Base-by-base conservation (phyloP, 805 yeast species). In the Metschnikowia colocasiae region DNA sequence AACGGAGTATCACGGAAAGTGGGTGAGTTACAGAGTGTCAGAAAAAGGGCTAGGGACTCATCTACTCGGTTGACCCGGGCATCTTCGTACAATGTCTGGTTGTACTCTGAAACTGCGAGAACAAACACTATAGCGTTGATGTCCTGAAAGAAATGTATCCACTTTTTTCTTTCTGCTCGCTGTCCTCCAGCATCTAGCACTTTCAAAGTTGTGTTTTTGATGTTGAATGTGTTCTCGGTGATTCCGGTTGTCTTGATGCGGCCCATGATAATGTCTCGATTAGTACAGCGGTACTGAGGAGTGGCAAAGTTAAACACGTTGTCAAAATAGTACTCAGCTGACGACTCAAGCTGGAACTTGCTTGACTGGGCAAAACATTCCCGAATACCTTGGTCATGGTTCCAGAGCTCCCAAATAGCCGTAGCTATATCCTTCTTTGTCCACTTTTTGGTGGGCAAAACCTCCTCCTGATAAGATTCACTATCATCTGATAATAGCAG, bases 161-260 rank as follows among this genome's bases (percentile, higher is more conserved):
- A 91, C 63, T 91, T 91, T 57, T 85, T 81, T 51, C 97, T 76
- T 63, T 91, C 97, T 18, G 88, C 81, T 51, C 97, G 71, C 68
- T 91, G 97, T 1, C 99, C 99, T 45, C 99, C 99, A 3, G 97
- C 98, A 73, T 94, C 99, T 25, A 90, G 69, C 35, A 94, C 87
- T 59, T 81, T 82, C 62, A 91, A 83, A 53, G 75, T 79, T 40
- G 81, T 76, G 2, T 80, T 75, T 42, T 73, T 72, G 51, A 92
- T 80, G 47, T 75, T 74, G 68, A 94, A 91, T 46, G 75, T 78
- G 5, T 94, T 85, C 63, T 92, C 96, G 1, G 95, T 86, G 45
- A 94, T 89, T 3, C 99, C 99, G 0, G 97, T 91, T 12, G 99
- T 92, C 67, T 92, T 91, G 58, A 94, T 87, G 30, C 99, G 75